Conservation (phyloP, 192 early-diverging fungal genomes). For the Obelidium mucronatum region DNA sequence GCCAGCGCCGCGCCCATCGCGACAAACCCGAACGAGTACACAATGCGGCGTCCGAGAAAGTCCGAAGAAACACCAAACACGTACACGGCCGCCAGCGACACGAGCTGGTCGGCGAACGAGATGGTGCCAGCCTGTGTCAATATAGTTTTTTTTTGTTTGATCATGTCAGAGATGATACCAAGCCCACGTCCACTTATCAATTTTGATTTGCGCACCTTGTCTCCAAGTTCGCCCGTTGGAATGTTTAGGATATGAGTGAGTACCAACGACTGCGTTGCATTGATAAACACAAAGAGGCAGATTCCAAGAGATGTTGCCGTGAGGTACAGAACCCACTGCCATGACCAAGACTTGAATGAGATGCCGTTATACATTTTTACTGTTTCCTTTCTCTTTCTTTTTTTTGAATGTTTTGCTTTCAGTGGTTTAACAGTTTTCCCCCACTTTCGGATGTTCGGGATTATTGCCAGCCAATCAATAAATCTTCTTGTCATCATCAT, state of each 20-base stretch:
- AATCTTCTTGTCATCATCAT: too few relatives aligned
- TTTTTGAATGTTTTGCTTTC: too few relatives aligned
- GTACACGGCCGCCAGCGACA: slow-evolving; percentile 59
- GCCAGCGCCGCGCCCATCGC: slow-evolving; percentile 61
- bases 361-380: too few relatives aligned
- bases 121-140: slow-evolving; percentile 59
- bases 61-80: slow-evolving; percentile 72
- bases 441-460: too few relatives aligned
- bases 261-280: slow-evolving; percentile 51
- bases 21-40: slow-evolving; percentile 60
- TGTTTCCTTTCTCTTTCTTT: too few relatives aligned
- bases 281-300: slow-evolving; percentile 58
- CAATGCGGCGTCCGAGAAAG: slow-evolving; percentile 58
- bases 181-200: background rate
- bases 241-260: slow-evolving; percentile 48
- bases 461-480: too few relatives aligned
- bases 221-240: slow-evolving; percentile 43
- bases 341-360: too few relatives aligned
- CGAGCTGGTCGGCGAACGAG: slow-evolving; percentile 69
- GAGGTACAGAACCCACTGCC: slow-evolving; percentile 41
- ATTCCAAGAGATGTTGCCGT: slow-evolving; percentile 46
- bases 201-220: slow-evolving; percentile 37
- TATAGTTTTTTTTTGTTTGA: slow-evolving; percentile 41
- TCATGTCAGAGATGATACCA: slow-evolving; percentile 37
- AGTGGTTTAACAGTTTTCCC: too few relatives aligned